Conservation (phyloP, 1,284 basidiomycete species). For the Microbotryomycetes sp. region DNA sequence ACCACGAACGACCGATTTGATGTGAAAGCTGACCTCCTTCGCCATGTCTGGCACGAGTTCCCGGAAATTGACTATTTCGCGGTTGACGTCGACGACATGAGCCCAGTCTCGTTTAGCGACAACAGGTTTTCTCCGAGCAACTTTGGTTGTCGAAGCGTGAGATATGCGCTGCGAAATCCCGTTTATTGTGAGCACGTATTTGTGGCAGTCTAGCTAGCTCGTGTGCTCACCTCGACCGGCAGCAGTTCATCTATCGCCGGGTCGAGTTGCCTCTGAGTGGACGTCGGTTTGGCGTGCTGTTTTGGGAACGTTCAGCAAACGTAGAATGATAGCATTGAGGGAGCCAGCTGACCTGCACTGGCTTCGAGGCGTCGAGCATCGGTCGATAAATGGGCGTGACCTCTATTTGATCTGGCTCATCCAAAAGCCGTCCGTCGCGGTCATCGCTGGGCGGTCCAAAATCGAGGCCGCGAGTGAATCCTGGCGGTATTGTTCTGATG, state of each 20-base stretch:
- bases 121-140: constrained; percentile 25
- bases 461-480: constrained; percentile 53
- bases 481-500: constrained; percentile 44
- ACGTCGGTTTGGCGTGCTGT: too few species aligned
- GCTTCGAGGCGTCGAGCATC: constrained; percentile 22
- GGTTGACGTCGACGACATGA: constrained; percentile 89
- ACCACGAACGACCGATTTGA: too few species aligned
- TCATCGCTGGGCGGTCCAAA: constrained; percentile 50
- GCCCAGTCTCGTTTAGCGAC: constrained; percentile 86
- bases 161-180: constrained; percentile 5
- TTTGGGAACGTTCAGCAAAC: not conserved
- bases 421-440: constrained; percentile 42
- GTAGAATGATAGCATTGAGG: too few species aligned
- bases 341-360: not conserved
- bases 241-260: constrained; percentile 25
- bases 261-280: constrained; percentile 8
- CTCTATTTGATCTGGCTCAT: constrained; percentile 33
- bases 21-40: constrained; percentile 31
- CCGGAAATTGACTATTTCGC: constrained; percentile 77
- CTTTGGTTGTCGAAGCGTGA: constrained; percentile 12
- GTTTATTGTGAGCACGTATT: not conserved
- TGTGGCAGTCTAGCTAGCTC: not conserved
- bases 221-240: constrained; percentile 11
- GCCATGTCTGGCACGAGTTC: constrained; percentile 87
- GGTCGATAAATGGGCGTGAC: constrained; percentile 34